These are phyloP conservation scores for Paramarasmius palmivorus DNA, from an alignment of 1,284 basidiomycete species.

Conservation along the genomic window DNA sequence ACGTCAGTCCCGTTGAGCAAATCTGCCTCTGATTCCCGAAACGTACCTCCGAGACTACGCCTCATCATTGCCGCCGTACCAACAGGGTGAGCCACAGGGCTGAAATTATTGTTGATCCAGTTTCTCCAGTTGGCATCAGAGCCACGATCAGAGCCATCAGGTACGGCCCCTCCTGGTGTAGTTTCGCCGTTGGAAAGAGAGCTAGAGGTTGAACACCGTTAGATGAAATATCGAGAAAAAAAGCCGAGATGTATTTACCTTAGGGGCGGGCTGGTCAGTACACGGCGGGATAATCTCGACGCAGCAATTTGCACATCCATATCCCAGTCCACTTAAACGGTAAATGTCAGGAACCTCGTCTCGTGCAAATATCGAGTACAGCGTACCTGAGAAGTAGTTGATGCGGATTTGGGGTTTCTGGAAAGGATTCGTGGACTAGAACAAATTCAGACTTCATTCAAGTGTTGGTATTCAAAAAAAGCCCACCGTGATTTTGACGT, in stretches of 20 bases:
- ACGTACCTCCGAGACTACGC: conserved; percentile 3
- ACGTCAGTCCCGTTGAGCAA: background rate
- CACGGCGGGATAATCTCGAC: conserved; percentile 44
- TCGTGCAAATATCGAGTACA: too few relatives aligned
- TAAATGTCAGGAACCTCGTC: too few relatives aligned
- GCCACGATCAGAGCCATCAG: conserved; percentile 37
- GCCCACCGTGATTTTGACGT: conserved; percentile 45
- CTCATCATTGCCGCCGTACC: conserved; percentile 6
- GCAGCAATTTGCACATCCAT: conserved; percentile 50
- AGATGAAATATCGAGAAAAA: background rate
- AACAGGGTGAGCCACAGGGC: background rate
- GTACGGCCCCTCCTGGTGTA: conserved; percentile 39
- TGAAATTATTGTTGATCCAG: conserved; percentile 12
- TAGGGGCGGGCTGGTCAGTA: conserved; percentile 41
- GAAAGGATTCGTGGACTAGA: conserved; percentile 45
- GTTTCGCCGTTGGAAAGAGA: conserved; percentile 36
- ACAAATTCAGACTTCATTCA: background rate
- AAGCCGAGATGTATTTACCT: conserved; percentile 25
- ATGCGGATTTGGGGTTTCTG: conserved; percentile 44
- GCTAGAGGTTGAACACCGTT: background rate
- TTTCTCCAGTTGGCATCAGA: conserved; percentile 15
- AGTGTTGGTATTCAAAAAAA: too few relatives aligned
- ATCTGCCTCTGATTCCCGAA: background rate
- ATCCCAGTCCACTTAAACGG: conserved; percentile 48
- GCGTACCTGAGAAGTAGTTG: conserved; percentile 52